Evolutionary conservation across 148 eudicot species (phyloP).

Genomic region (Tetragonia tetragonoides): DNA sequence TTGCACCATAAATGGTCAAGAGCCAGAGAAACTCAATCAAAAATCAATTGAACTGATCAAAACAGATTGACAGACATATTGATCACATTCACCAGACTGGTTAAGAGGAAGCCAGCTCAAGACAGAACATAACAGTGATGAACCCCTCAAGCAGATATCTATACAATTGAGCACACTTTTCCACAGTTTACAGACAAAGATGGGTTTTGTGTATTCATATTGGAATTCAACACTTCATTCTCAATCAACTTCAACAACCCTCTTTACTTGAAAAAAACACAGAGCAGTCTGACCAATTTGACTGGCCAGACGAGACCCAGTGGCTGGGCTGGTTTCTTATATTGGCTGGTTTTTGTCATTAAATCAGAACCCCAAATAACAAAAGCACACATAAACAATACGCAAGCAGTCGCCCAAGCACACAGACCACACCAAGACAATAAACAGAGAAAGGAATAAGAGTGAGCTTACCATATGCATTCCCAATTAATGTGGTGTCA

Average conservation of each 20-base stretch:
- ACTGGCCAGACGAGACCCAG: neutral
- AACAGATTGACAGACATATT: too few relatives aligned
- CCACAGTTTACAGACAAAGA: neutral
- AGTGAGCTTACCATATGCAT: conserved; percentile 83
- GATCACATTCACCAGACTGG: too few relatives aligned
- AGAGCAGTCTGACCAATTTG: neutral
- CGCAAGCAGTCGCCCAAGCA: too few relatives aligned
- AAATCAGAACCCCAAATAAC: neutral
- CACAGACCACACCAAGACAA: neutral
- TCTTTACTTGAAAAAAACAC: neutral
- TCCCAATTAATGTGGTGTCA: conserved; percentile 82
- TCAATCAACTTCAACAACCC: too few relatives aligned
- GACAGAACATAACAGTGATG: neutral
- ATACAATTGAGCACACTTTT: neutral
- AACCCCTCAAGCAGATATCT: neutral
- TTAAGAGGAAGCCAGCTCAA: too few relatives aligned
- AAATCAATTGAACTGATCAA: too few relatives aligned
- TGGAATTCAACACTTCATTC: neutral
- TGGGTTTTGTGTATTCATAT: neutral
- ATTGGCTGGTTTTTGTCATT: neutral
- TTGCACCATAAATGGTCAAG: neutral
- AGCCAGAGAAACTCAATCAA: neutral
- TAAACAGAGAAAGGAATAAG: conserved; percentile 8
- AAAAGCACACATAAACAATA: neutral
- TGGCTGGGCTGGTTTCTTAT: neutral